A percentile compares a stretch with the other conserved stretches of the same genome.
phyloP scores from a whole-genome alignment of 1,284 basidiomycete species.

The Rhizoctonia solani region DNA sequence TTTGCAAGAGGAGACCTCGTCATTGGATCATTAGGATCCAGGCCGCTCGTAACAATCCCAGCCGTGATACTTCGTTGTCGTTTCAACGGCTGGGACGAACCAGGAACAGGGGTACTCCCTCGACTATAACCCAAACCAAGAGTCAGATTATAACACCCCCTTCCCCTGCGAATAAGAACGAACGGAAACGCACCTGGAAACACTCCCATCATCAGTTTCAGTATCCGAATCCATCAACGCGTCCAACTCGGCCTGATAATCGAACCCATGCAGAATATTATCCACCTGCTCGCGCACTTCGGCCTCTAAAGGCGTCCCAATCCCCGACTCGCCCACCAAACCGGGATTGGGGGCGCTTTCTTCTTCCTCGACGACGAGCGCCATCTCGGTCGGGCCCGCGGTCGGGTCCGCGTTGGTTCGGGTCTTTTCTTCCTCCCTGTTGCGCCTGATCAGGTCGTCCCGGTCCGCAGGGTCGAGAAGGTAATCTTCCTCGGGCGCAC shows the following conservation, averaged over 20 bases:
- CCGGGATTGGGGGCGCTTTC: constrained; percentile 39
- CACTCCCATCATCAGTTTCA: constrained; percentile 38
- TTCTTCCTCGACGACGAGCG: constrained; percentile 58
- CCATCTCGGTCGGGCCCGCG: constrained; percentile 65
- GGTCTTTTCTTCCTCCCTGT: constrained; percentile 1
- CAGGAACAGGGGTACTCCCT: constrained; percentile 51
- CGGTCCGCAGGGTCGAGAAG: constrained; percentile 39
- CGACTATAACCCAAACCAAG: not conserved
- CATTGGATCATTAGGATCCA: constrained; percentile 45
- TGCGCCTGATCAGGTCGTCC: constrained; percentile 40
- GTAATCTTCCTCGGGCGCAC: constrained; percentile 38
- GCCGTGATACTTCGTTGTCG: constrained; percentile 71
- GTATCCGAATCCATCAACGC: constrained; percentile 38
- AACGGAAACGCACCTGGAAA: too few relatives aligned
- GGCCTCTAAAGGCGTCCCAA: too few relatives aligned
- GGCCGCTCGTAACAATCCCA: constrained; percentile 54
- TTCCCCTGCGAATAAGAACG: too few relatives aligned
- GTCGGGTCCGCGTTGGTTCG: not conserved
- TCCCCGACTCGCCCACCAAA: constrained; percentile 47
- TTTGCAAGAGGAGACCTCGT: constrained; percentile 70
- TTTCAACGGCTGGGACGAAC: constrained; percentile 56
- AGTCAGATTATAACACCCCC: constrained; percentile 24
- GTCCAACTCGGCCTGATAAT: constrained; percentile 37
- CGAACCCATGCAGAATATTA: constrained; percentile 38
- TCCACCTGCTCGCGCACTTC: constrained; percentile 39